Evolutionary conservation across 2,329 filamentous ascomycete species (phyloP).

Genomic region (Orbilia ellipsospora): DNA sequence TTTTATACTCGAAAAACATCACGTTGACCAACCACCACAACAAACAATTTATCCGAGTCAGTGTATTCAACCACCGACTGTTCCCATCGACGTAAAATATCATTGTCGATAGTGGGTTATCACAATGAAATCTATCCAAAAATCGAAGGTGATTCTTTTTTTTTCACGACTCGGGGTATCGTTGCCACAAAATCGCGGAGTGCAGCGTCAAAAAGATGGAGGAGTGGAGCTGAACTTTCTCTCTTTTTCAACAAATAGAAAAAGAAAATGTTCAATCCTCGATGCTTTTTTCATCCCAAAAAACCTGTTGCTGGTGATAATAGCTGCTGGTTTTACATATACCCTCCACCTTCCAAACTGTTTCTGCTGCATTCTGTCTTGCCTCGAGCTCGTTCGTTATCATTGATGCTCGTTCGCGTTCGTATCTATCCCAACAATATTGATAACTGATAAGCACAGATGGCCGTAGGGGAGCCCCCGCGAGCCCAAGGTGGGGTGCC

Average conservation of each 20-base stretch:
- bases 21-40: background rate
- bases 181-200: background rate
- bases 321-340: background rate
- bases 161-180: background rate
- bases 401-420: background rate
- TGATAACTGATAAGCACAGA: constrained; percentile 8
- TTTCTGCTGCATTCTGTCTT: background rate
- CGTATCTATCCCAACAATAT: background rate
- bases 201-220: constrained; percentile 4
- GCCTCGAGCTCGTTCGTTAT: constrained; percentile 1
- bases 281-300: constrained; percentile 11
- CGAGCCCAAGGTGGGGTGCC: constrained; percentile 4
- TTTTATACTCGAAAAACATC: background rate
- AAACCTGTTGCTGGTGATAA: background rate
- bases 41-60: background rate
- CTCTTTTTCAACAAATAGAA: background rate
- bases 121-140: background rate
- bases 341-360: constrained; percentile 1
- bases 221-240: constrained; percentile 1
- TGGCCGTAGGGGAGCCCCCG: constrained; percentile 1
- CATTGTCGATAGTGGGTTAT: too few species aligned
- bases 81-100: too few species aligned
- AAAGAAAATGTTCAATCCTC: background rate
- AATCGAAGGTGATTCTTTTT: background rate
- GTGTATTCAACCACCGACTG: background rate